Conservation (phyloP, 371 early-diverging fungal genomes). For the Rhizopus sp. region DNA sequence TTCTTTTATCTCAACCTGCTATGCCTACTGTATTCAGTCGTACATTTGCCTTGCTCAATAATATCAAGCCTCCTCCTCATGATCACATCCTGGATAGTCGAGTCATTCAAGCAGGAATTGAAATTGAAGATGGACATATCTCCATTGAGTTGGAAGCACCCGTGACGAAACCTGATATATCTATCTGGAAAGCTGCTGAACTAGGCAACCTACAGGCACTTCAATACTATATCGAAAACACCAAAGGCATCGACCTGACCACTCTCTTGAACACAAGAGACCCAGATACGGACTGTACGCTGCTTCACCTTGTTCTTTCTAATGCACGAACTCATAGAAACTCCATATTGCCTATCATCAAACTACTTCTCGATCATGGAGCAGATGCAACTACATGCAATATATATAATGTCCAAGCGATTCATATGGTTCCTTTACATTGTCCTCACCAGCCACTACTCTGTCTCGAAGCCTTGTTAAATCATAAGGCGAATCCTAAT, state of each 20-base stretch:
- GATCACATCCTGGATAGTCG: not conserved
- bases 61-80: conserved; percentile 22
- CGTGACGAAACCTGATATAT: conserved; percentile 11
- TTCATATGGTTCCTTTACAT: conserved; percentile 43
- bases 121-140: not conserved
- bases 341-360: conserved; percentile 31
- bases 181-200: conserved; percentile 36
- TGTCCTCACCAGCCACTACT: conserved; percentile 38
- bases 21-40: conserved; percentile 28
- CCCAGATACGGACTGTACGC: conserved; percentile 49
- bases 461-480: conserved; percentile 27
- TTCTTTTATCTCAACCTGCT: not conserved
- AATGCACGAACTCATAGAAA: conserved; percentile 13
- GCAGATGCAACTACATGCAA: conserved; percentile 51
- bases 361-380: conserved; percentile 46
- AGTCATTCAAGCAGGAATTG: not conserved
- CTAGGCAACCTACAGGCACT: conserved; percentile 17
- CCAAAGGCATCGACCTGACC: conserved; percentile 6
- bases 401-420: conserved; percentile 37
- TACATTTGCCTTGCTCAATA: conserved; percentile 27
- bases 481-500: conserved; percentile 52
- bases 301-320: conserved; percentile 43
- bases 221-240: conserved; percentile 16
- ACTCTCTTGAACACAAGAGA: conserved; percentile 52
- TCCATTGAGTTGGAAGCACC: conserved; percentile 1